A percentile compares a stretch with the other conserved stretches of the same genome.
Conservation (phyloP, 345 rosid species). For the Linum lewisii region DNA sequence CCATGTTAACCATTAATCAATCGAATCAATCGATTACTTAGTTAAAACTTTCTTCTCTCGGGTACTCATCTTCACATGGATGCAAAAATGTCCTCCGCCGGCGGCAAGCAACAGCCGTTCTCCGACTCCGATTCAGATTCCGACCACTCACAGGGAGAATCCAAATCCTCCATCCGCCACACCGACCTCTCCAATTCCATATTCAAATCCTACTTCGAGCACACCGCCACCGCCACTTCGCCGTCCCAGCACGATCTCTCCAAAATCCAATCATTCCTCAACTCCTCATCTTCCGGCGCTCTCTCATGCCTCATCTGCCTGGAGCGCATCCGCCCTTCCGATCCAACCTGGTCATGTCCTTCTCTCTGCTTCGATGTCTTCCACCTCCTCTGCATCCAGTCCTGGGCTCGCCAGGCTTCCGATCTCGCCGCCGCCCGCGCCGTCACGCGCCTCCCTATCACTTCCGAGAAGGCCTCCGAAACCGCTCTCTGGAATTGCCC, state of each 20-base stretch:
- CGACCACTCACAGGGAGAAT: slow-evolving; percentile 27
- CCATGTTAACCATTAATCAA: no score
- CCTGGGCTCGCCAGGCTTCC: slow-evolving; percentile 80
- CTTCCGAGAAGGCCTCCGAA: slow-evolving; percentile 36
- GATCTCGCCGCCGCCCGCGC: slow-evolving; percentile 66
- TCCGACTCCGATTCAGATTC: slow-evolving; percentile 49
- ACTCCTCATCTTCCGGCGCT: slow-evolving; percentile 81
- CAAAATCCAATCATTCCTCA: slow-evolving; percentile 78
- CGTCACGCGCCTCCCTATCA: slow-evolving; percentile 45
- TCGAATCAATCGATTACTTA: no score
- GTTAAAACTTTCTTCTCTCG: no score
- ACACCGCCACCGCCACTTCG: slow-evolving; percentile 18
- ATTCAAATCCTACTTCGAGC: slow-evolving; percentile 70
- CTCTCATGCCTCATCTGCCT: slow-evolving; percentile 85
- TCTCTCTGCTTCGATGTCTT: slow-evolving; percentile 67
- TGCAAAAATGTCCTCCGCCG: slow-evolving; percentile 31
- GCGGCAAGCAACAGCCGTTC: slow-evolving; percentile 11
- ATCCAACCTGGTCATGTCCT: slow-evolving; percentile 86
- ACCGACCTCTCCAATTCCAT: slow-evolving; percentile 64
- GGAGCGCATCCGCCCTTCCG: slow-evolving; percentile 65
- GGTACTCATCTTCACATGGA: no score
- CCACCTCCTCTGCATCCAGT: slow-evolving; percentile 81
- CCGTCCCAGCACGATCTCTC: slow-evolving; percentile 49
- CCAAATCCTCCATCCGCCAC: slow-evolving; percentile 11
- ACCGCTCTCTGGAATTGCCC: slow-evolving; percentile 77